Percentiles rank a stretch among this genome's conserved stretches.
Conservation (phyloP, 192 early-diverging fungal species). For the Umbelopsis sp. region DNA sequence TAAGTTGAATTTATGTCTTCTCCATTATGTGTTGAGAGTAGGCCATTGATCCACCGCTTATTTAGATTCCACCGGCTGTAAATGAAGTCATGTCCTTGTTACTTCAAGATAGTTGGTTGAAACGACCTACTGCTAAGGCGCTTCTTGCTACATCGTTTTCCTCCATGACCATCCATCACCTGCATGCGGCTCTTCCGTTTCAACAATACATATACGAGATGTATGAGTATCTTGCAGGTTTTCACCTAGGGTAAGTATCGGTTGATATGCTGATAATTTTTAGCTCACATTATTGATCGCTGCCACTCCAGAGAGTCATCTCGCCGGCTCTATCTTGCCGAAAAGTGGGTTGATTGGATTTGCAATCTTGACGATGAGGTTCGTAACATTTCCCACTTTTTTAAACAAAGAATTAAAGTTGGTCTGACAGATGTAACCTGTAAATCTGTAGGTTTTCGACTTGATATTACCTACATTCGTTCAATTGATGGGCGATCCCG, state of each 20-base stretch:
- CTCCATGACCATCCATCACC: slow-evolving; percentile 42
- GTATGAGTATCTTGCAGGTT: slow-evolving; percentile 58
- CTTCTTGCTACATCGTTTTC: slow-evolving; percentile 55
- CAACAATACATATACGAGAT: slow-evolving; percentile 53
- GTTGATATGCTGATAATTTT: background rate
- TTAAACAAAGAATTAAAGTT: no score
- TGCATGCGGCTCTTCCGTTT: slow-evolving; percentile 47
- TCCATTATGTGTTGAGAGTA: background rate
- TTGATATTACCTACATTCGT: slow-evolving; percentile 58
- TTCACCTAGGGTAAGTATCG: slow-evolving; percentile 49
- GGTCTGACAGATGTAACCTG: no score
- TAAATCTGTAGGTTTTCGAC: slow-evolving; percentile 47
- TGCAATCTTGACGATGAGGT: slow-evolving; percentile 47
- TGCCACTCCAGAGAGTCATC: slow-evolving; percentile 27
- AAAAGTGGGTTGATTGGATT: slow-evolving; percentile 52
- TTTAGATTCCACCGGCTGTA: slow-evolving; percentile 51
- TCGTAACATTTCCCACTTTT: background rate
- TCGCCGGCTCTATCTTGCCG: slow-evolving; percentile 45
- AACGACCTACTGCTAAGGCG: slow-evolving; percentile 50
- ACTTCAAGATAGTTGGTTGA: slow-evolving; percentile 45
- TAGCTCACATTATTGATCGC: background rate
- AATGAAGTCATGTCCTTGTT: slow-evolving; percentile 47
- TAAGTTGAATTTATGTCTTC: slow-evolving; percentile 1
- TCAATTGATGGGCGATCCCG: slow-evolving; percentile 47
- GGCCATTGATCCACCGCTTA: background rate